These are phyloP conservation scores for Verticillium zaregamsianum DNA, from an alignment of 2,329 filamentous ascomycete species.

Conservation along the genomic window DNA sequence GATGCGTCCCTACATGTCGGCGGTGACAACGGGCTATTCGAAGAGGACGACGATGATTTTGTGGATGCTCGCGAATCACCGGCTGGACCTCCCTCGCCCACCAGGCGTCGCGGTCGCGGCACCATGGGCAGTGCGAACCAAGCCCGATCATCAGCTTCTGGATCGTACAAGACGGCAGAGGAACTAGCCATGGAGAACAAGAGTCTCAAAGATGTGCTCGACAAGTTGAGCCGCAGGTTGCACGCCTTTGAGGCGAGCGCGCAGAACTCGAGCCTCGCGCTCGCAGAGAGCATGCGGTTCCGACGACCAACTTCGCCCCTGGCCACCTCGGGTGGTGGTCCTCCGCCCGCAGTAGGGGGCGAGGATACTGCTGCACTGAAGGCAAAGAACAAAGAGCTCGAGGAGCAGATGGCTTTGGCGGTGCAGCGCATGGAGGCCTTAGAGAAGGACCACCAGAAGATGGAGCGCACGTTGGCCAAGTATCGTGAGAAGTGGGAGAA, in stretches of 20 bases:
- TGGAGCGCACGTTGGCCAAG: constrained; percentile 51
- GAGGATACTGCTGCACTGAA: constrained; percentile 28
- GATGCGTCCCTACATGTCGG: constrained; percentile 42
- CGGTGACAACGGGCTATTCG: constrained; percentile 35
- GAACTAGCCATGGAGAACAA: constrained; percentile 87
- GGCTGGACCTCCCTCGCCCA: constrained; percentile 35
- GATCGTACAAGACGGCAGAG: constrained; percentile 65
- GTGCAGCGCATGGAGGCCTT: constrained; percentile 60
- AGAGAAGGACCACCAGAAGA: constrained; percentile 57
- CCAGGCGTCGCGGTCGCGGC: constrained; percentile 19
- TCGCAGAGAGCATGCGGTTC: constrained; percentile 76
- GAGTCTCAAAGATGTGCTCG: constrained; percentile 77
- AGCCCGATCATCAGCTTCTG: constrained; percentile 27
- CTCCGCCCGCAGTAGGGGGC: constrained; percentile 22
- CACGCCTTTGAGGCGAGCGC: constrained; percentile 91
- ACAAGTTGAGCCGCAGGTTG: constrained; percentile 82
- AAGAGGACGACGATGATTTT: constrained; percentile 80
- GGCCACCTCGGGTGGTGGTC: background rate
- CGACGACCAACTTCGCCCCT: constrained; percentile 53
- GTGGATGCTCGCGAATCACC: constrained; percentile 77
- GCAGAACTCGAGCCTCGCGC: constrained; percentile 78
- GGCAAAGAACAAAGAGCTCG: constrained; percentile 58
- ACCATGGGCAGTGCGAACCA: constrained; percentile 34
- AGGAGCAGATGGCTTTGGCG: constrained; percentile 58
- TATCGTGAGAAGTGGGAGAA: constrained; percentile 60